A percentile compares a stretch with the other conserved stretches of the same genome.
phyloP scores from a whole-genome alignment of 768 basidiomycete species.

The Megacollybia marginata region DNA sequence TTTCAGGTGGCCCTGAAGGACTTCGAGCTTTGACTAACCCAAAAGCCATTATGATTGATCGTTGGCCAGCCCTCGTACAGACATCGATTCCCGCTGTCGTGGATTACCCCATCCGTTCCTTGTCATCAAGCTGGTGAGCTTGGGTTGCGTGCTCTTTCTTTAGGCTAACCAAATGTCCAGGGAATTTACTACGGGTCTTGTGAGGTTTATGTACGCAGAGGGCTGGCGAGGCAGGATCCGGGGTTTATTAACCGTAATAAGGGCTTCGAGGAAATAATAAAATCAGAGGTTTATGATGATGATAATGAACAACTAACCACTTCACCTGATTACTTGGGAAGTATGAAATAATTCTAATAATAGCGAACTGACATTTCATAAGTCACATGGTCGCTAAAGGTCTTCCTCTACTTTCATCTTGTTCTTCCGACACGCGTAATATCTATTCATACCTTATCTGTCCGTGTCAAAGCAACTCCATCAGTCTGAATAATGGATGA shows the following conservation, averaged over 20 bases:
- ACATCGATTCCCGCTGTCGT: conserved; percentile 82
- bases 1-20: conserved; percentile 87
- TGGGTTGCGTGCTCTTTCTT: not conserved
- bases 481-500: too few relatives aligned
- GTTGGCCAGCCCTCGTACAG: conserved; percentile 76
- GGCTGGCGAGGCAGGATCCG: conserved; percentile 41
- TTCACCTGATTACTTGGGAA: too few relatives aligned
- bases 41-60: conserved; percentile 82
- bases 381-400: too few relatives aligned
- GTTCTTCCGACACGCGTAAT: too few relatives aligned
- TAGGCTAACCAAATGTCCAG: conserved; percentile 18
- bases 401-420: too few relatives aligned
- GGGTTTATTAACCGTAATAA: conserved; percentile 32
- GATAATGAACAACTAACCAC: not conserved
- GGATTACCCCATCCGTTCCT: conserved; percentile 78
- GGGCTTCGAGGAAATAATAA: conserved; percentile 25
- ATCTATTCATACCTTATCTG: too few relatives aligned
- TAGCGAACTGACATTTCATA: too few relatives aligned
- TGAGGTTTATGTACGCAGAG: conserved; percentile 46
- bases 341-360: too few relatives aligned
- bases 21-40: conserved; percentile 80
- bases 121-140: conserved; percentile 66
- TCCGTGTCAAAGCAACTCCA: too few relatives aligned
- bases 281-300: not conserved
- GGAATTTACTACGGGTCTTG: conserved; percentile 43